Conservation (phyloP, 768 basidiomycete species). For the Tylopilus felleus region DNA sequence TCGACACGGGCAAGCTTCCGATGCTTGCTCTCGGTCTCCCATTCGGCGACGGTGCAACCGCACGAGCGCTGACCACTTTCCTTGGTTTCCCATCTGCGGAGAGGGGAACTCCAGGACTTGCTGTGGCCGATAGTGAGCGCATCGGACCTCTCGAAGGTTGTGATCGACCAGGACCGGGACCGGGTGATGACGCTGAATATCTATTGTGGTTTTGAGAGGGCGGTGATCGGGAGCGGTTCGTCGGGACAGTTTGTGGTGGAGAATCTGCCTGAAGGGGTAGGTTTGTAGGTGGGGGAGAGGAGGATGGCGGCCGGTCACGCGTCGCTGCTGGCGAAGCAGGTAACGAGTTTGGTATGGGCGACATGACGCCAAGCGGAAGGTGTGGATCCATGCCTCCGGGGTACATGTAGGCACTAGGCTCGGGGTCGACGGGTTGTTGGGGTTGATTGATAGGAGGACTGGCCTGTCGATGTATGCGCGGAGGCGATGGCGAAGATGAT, state of each 20-base stretch:
- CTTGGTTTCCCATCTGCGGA: constrained; percentile 50
- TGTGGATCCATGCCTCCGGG: constrained; percentile 35
- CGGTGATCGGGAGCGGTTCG: constrained; percentile 52
- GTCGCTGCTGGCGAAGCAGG: constrained; percentile 22
- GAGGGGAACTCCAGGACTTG: constrained; percentile 35
- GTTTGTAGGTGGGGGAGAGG: constrained; percentile 35
- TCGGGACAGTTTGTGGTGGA: constrained; percentile 29
- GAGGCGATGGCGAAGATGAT: constrained; percentile 23
- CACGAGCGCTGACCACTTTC: constrained; percentile 68
- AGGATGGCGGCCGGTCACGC: constrained; percentile 27
- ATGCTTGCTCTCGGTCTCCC: constrained; percentile 41
- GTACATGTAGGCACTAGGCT: constrained; percentile 25
- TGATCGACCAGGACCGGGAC: constrained; percentile 20
- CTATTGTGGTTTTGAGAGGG: constrained; percentile 41
- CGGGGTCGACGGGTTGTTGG: constrained; percentile 29
- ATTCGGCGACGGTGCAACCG: constrained; percentile 37
- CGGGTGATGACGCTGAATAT: constrained; percentile 33
- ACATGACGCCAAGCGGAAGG: constrained; percentile 61
- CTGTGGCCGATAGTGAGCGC: constrained; percentile 75
- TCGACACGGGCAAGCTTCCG: constrained; percentile 32
- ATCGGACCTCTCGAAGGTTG: constrained; percentile 41
- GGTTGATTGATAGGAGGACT: constrained; percentile 28
- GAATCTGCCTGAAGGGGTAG: constrained; percentile 15
- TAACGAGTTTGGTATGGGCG: constrained; percentile 27
- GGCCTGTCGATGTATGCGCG: constrained; percentile 25